Conservation (phyloP, 163 green algal genomes). For the Chloromonas sp. region DNA sequence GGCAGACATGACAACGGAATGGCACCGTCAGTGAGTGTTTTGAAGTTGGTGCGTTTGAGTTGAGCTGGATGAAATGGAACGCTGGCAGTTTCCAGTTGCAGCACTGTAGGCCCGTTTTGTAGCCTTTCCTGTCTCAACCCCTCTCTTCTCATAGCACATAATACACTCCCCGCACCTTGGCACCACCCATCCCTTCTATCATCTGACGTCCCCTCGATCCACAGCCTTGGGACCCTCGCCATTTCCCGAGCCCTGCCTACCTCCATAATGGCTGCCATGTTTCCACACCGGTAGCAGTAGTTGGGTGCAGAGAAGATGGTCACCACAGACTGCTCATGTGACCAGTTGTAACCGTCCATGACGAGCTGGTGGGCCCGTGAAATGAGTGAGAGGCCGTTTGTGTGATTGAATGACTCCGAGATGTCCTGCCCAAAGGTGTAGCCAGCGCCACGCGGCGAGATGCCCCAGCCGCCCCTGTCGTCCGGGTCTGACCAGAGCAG, state of each 20-base stretch:
- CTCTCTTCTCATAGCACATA: too few relatives aligned
- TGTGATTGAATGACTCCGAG: conserved; percentile 88
- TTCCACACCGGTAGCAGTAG: conserved; percentile 92
- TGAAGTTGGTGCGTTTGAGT: too few relatives aligned
- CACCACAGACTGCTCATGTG: conserved; percentile 94
- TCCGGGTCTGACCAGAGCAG: conserved; percentile 97
- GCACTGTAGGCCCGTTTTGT: background rate
- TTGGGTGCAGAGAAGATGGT: conserved; percentile 97
- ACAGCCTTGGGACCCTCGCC: too few relatives aligned
- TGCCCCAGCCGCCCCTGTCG: conserved; percentile 85
- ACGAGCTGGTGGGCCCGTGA: conserved; percentile 95
- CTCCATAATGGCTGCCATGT: conserved; percentile 94
- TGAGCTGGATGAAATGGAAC: too few relatives aligned
- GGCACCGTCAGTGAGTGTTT: too few relatives aligned
- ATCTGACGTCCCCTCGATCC: too few relatives aligned
- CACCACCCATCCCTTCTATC: too few relatives aligned
- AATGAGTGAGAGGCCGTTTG: conserved; percentile 85
- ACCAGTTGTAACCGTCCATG: conserved; percentile 97
- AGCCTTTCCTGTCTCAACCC: too few relatives aligned
- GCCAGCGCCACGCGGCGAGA: conserved; percentile 89
- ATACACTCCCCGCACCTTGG: too few relatives aligned
- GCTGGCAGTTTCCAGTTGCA: too few relatives aligned
- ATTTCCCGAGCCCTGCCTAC: conserved; percentile 36
- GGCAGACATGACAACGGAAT: background rate
- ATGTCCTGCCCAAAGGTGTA: conserved; percentile 90